Evolutionary conservation across 2,329 filamentous ascomycete species (phyloP), one percentile per base, ranked within the genome.

Genomic region (Ustilaginoidea virens): DNA sequence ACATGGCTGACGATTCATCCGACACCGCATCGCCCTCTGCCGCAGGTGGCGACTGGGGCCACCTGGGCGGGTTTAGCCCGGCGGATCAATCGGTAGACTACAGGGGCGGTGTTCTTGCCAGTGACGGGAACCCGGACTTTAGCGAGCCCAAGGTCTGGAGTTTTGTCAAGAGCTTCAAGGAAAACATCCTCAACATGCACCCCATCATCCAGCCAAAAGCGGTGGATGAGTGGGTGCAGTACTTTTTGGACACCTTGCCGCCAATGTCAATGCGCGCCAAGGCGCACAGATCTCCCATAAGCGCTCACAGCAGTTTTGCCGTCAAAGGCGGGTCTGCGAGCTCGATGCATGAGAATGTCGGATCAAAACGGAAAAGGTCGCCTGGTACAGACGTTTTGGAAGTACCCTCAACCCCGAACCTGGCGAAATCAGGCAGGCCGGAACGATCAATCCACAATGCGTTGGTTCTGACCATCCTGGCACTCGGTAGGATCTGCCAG

Each of bases 401-500:
- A 13, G 33, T 32, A 19, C 40, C 46, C 19, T 36, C 42, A 39
- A 53, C 44, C 27, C 36, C 53, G 35, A 35, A 37, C 12, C 36
- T 35, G 18, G 36, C 36, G 19, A 66, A 62, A 39, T 52, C 56
- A 5, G 58, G 61, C 3, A 59, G 59, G 32, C 70, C 71, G 3
- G 67, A 66, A 39, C 63, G 76, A 29, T 82, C 78, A 6, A 73
- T 90, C 11, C 68, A 74, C 30, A 92, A 81, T 39, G 85, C 85
- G 0, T 64, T 96, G 22, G 70, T 94, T 1, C 63, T 94, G 3
- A 62, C 87, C 4, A 72, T 93, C 1, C 62, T 96, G 30, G 87
- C 87, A 0, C 58, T 98, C 5, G 90, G 90, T 12, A 85, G 83
- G 44, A 79, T 96, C 9, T 87, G 81, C 42, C 48, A 61, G 7